Base-by-base conservation (phyloP, 2,329 filamentous ascomycete genomes). In the Venturia asperata region DNA sequence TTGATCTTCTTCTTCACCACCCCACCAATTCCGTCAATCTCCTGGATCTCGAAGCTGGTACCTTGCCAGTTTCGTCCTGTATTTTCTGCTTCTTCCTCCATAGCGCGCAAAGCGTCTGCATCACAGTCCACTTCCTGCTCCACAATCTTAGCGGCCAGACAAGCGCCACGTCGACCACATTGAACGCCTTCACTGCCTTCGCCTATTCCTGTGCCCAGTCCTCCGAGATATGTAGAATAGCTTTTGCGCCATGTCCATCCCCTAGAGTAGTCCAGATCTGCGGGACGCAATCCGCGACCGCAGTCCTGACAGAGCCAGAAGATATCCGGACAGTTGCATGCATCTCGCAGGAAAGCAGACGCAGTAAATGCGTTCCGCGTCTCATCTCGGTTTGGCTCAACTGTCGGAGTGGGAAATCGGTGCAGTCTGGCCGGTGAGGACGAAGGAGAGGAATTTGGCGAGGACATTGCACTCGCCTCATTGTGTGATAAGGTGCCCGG, bases 211-310 rank as follows among this genome's bases (percentile, higher is more conserved):
- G 90, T 92, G 30, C 92, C 91, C 0, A 95, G 81, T 2, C 91
- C 90, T 24, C 92, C 88, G 0, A 91, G 86, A 69, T 91, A 89
- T 19, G 81, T 82, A 45, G 87, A 88, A 74, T 96, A 97, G 30
- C 91, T 86, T 49, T 85, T 90, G 62, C 92, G 87, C 92, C 92
- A 97, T 67, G 86, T 89, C 92, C 92, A 97, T 64, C 92, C 90
- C 4, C 83, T 80, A 55, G 80, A 74, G 71, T 88, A 87, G 17
- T 80, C 83, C 5, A 80, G 83, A 68, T 87, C 85, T 15, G 77
- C 77, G 42, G 78, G 79, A 30, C 84, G 81, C 63, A 95, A 85
- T 64, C 85, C 84, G 67, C 88, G 85, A 1, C 92, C 91, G 70
- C 93, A 97, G 1, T 89, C 86, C 68, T 89, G 85, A 75, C 92